Evolutionary conservation across 2,329 filamentous ascomycete species (phyloP).

Genomic region (Lachnellula subtilissima): DNA sequence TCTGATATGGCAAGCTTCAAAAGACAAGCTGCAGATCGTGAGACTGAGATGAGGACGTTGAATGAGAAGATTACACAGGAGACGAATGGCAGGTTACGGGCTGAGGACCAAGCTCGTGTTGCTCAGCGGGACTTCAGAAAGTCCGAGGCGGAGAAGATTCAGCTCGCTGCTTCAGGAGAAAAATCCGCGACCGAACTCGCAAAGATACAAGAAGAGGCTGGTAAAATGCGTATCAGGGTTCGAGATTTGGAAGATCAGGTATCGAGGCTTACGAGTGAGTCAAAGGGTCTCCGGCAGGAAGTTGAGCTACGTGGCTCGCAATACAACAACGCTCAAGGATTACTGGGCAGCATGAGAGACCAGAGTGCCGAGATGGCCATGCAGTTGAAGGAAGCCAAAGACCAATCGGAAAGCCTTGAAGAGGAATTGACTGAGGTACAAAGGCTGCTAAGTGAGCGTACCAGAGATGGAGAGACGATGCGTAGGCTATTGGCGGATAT

Average conservation of each 20-base stretch:
- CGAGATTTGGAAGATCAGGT: slow-evolving; percentile 70
- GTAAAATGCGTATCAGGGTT: slow-evolving; percentile 57
- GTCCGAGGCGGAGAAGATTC: slow-evolving; percentile 73
- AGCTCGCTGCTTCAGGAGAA: slow-evolving; percentile 69
- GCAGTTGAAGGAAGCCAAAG: slow-evolving; percentile 84
- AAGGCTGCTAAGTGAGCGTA: slow-evolving; percentile 78
- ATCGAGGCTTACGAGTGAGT: slow-evolving; percentile 62
- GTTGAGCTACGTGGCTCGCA: slow-evolving; percentile 79
- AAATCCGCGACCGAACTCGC: slow-evolving; percentile 66
- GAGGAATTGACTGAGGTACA: slow-evolving; percentile 90
- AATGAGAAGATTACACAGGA: slow-evolving; percentile 76
- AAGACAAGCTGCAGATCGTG: slow-evolving; percentile 66
- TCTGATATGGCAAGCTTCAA: slow-evolving; percentile 67
- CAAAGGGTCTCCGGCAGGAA: slow-evolving; percentile 67
- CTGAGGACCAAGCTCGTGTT: slow-evolving; percentile 74
- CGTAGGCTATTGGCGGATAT: slow-evolving; percentile 80
- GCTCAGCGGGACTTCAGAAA: slow-evolving; percentile 73
- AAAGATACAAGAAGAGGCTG: slow-evolving; percentile 67
- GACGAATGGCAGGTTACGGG: slow-evolving; percentile 62
- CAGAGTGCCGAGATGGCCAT: slow-evolving; percentile 82
- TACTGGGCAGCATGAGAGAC: slow-evolving; percentile 89
- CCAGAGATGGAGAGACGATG: slow-evolving; percentile 93
- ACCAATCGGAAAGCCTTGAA: slow-evolving; percentile 78
- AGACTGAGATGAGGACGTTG: slow-evolving; percentile 70
- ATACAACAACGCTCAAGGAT: slow-evolving; percentile 75